Percentiles rank a stretch among this genome's conserved stretches.
Evolutionary conservation across 2,329 filamentous ascomycete species (phyloP).

Genomic region (Arthrobotrys sinensis): DNA sequence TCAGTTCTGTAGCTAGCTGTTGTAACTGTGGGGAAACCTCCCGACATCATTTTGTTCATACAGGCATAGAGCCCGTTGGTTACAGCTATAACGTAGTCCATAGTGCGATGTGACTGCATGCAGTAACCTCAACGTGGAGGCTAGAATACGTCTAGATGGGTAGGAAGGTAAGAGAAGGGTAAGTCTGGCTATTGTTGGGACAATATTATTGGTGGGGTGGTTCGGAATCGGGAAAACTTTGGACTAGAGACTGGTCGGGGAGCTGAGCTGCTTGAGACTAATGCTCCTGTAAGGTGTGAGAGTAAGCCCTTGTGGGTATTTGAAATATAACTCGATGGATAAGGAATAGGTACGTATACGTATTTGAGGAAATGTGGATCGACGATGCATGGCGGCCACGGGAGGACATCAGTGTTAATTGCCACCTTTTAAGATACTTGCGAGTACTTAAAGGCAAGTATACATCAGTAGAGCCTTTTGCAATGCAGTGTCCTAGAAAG

Average conservation of each 20-base stretch:
- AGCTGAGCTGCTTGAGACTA: conserved; percentile 17
- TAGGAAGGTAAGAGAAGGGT: conserved; percentile 10
- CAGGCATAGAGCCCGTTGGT: neutral
- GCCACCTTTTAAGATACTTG: conserved; percentile 10
- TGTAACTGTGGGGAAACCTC: conserved; percentile 11
- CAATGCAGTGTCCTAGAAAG: neutral
- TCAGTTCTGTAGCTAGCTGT: neutral
- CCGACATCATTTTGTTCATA: conserved; percentile 13
- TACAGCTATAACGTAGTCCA: neutral
- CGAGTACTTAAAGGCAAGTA: conserved; percentile 6
- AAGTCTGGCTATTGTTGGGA: conserved; percentile 20
- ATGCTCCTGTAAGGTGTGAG: neutral
- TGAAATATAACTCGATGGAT: conserved; percentile 5
- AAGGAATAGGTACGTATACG: conserved; percentile 5
- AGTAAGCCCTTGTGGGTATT: neutral
- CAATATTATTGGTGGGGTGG: conserved; percentile 17
- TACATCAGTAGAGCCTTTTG: neutral
- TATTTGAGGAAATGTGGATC: conserved; percentile 10
- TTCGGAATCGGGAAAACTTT: conserved; percentile 12
- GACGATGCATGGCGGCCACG: conserved; percentile 17
- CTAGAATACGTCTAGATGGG: conserved; percentile 19
- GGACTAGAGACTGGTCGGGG: neutral
- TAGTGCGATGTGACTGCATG: conserved; percentile 1
- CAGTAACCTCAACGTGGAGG: neutral
- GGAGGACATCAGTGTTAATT: conserved; percentile 1